Conservation (phyloP, 192 early-diverging fungal species). For the Phlyctochytrium arcticum region DNA sequence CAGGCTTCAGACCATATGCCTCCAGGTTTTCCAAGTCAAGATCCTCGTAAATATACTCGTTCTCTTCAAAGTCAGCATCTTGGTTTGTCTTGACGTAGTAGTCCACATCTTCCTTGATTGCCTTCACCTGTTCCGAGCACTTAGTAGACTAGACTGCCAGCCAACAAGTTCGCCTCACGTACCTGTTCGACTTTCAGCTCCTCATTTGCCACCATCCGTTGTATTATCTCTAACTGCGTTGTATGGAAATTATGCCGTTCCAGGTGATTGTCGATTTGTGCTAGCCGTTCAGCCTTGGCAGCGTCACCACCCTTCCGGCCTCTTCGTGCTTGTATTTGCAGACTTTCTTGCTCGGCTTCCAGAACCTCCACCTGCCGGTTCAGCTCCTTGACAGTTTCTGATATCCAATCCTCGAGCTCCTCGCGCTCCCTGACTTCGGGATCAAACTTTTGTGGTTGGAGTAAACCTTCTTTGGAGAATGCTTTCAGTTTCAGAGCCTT, state of each 20-base stretch:
- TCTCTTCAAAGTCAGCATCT: constrained; percentile 90
- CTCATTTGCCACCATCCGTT: constrained; percentile 91
- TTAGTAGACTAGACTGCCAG: not conserved
- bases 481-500: constrained; percentile 99
- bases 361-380: constrained; percentile 87
- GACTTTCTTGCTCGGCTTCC: constrained; percentile 84
- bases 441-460: constrained; percentile 76
- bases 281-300: constrained; percentile 68
- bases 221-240: constrained; percentile 82
- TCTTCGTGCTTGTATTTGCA: constrained; percentile 57
- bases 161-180: constrained; percentile 11
- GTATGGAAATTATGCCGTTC: constrained; percentile 93
- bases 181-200: constrained; percentile 83
- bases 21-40: constrained; percentile 90
- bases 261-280: constrained; percentile 66
- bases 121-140: constrained; percentile 56
- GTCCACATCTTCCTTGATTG: constrained; percentile 83
- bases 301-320: constrained; percentile 75
- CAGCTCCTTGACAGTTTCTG: constrained; percentile 77
- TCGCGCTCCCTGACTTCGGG: constrained; percentile 90
- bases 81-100: constrained; percentile 91
- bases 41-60: constrained; percentile 91
- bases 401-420: constrained; percentile 81
- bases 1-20: constrained; percentile 71
- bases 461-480: constrained; percentile 92